Conservation (phyloP, 2,329 filamentous ascomycete species). For the Tolypocladium endophyticum region DNA sequence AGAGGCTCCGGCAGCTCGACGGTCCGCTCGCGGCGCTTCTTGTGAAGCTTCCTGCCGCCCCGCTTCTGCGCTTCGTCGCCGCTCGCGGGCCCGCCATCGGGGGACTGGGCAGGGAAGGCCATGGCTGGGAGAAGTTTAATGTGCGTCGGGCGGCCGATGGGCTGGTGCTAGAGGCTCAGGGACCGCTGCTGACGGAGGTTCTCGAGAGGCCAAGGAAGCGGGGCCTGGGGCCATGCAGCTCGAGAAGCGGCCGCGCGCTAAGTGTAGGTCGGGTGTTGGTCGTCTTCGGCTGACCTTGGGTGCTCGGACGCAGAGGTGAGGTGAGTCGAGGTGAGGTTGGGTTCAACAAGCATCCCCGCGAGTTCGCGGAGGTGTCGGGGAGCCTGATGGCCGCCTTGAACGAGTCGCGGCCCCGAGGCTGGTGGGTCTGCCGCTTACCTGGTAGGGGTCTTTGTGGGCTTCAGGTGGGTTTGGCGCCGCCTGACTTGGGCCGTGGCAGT, state of each 20-base stretch:
- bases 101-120: constrained; percentile 1
- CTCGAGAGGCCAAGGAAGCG: background rate
- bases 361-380: background rate
- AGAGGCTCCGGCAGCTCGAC: constrained; percentile 42
- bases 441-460: background rate
- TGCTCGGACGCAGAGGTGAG: background rate
- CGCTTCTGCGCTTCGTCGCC: background rate
- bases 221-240: background rate
- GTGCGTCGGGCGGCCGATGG: background rate
- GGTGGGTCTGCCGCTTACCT: background rate
- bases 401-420: background rate
- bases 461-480: background rate
- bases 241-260: background rate
- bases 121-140: background rate
- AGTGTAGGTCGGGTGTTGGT: background rate
- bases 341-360: background rate
- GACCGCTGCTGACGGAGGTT: background rate
- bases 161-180: background rate
- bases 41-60: constrained; percentile 30
- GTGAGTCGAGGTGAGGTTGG: background rate
- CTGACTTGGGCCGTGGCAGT: background rate
- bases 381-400: background rate
- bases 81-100: background rate
- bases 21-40: constrained; percentile 29
- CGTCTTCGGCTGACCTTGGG: background rate